Evolutionary conservation across 345 rosid genomes (phyloP).

Genomic region (Citrus maxima): DNA sequence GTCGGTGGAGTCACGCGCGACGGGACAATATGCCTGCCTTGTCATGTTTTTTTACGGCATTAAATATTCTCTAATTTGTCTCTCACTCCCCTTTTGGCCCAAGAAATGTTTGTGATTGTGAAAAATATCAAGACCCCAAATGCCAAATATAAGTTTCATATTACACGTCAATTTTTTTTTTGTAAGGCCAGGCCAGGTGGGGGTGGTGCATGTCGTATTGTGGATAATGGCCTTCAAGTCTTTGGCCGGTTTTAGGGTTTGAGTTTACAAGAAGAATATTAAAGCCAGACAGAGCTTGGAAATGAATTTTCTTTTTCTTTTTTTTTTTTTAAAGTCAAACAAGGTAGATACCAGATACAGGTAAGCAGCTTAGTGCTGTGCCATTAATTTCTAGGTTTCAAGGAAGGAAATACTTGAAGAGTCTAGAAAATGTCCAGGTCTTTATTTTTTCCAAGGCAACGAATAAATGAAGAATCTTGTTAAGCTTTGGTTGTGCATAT

Average conservation of each 20-base stretch:
- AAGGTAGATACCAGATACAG: too few relatives aligned
- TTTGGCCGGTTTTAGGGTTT: background rate
- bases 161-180: background rate
- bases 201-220: background rate
- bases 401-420: background rate
- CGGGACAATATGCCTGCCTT: background rate
- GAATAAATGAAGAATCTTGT: background rate
- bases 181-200: background rate
- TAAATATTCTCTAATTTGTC: background rate
- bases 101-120: background rate
- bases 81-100: background rate
- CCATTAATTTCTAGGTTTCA: background rate
- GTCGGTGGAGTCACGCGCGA: slow-evolving; percentile 2
- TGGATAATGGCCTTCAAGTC: background rate
- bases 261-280: background rate
- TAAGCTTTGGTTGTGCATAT: too few relatives aligned
- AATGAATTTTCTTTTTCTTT: background rate
- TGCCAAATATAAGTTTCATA: too few relatives aligned
- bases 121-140: too few relatives aligned
- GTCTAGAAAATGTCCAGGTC: background rate
- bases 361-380: background rate
- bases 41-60: background rate
- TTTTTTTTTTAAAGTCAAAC: background rate
- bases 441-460: background rate
- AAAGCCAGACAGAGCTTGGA: background rate